Evolutionary conservation across 2,329 filamentous ascomycete species (phyloP).

Genomic region (Aspergillus sp.): DNA sequence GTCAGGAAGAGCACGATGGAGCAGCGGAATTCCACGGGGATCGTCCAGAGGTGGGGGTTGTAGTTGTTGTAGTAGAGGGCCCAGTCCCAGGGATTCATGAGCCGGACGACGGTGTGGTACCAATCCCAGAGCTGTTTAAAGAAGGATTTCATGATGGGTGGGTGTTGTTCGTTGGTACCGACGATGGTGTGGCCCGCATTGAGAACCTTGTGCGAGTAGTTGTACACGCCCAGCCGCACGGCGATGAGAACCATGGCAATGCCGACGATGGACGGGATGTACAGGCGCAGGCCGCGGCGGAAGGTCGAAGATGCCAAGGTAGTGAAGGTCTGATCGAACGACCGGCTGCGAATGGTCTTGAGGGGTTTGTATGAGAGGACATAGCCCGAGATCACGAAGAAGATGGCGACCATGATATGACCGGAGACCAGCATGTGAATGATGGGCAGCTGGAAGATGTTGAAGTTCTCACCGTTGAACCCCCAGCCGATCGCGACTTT

Average conservation of each 20-base stretch:
- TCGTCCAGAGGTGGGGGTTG: constrained; percentile 49
- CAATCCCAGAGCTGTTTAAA: constrained; percentile 38
- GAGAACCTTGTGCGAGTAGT: constrained; percentile 37
- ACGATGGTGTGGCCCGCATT: constrained; percentile 37
- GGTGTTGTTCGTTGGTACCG: constrained; percentile 44
- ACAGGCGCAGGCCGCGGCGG: constrained; percentile 43
- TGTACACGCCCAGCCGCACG: constrained; percentile 42
- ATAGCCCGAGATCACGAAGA: constrained; percentile 51
- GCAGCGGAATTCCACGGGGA: constrained; percentile 46
- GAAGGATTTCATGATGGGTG: constrained; percentile 34
- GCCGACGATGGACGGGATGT: constrained; percentile 41
- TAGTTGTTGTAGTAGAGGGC: constrained; percentile 43
- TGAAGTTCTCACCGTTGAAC: constrained; percentile 40
- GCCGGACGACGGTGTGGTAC: constrained; percentile 31
- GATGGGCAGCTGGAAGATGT: constrained; percentile 41
- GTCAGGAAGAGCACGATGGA: constrained; percentile 45
- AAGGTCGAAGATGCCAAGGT: constrained; percentile 44
- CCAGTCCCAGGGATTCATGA: constrained; percentile 41
- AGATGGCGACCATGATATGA: constrained; percentile 49
- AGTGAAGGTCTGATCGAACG: constrained; percentile 41
- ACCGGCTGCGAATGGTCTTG: constrained; percentile 37
- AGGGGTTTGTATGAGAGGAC: constrained; percentile 46
- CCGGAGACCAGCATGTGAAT: constrained; percentile 44
- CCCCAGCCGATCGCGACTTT: constrained; percentile 41
- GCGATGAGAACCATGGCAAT: constrained; percentile 42